Evolutionary conservation across 2,329 filamentous ascomycete genomes (phyloP), one percentile per base, ranked within the genome.

Genomic region (Paecilomyces sp.): DNA sequence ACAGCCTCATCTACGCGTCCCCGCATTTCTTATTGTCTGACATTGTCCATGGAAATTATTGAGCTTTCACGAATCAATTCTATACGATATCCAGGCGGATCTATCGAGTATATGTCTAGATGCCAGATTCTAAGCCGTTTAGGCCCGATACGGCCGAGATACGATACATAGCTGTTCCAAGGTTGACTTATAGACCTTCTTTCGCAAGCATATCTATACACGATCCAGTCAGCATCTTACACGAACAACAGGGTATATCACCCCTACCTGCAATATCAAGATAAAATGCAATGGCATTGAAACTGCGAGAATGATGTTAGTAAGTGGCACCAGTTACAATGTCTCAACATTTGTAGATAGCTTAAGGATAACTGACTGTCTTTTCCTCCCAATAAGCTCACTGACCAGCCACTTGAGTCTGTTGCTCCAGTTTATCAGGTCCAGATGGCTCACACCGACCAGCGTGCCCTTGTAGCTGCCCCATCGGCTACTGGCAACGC

Each of bases 371-470:
- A 74, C 77, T 61, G 56, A 84, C 79, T 80, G 84, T 65, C 78
- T 75, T 69, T 80, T 81, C 60, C 80, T 80, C 3, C 85, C 82
- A 1, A 80, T 82, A 57, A 87, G 66, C 60, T 81, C 76, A 69
- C 82, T 84, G 55, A 84, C 76, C 60, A 83, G 77, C 81, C 82
- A 85, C 64, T 85, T 81, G 41, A 86, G 65, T 31, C 84, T 75
- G 63, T 86, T 87, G 30, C 83, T 85, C 85, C 85, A 88, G 65
- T 88, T 88, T 71, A 88, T 88, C 62, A 87, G 68, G 65, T 88
- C 85, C 54, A 88, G 70, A 73, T 88, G 85, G 68, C 81, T 86
- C 60, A 87, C 85, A 3, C 82, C 82, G n/a, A 85, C 75, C 56
- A 88, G 67, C 1, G 85, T 88, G 30, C 85, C 85, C 68, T 85